Evolutionary conservation across 176 grass and related monocot genomes (phyloP).

Genomic region (Zea luxurians): DNA sequence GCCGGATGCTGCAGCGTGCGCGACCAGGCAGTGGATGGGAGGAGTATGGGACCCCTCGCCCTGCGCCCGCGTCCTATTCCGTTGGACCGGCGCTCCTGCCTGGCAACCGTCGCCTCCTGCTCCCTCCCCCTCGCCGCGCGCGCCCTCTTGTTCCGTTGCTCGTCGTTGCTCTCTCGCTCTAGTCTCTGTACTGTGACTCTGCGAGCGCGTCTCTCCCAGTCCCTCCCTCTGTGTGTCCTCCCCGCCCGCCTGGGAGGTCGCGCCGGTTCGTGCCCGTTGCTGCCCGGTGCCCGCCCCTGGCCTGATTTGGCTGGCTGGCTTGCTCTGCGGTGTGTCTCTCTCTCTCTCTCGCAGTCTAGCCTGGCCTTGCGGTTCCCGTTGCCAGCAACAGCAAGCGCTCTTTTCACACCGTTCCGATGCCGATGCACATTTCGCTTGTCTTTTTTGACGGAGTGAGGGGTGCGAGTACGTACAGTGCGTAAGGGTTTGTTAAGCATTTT

Average conservation of each 20-base stretch:
- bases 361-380: not conserved
- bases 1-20: not conserved
- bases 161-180: not conserved
- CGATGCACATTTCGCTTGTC: slow-evolving; percentile 31
- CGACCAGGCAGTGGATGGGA: not conserved
- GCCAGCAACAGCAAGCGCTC: slow-evolving; percentile 31
- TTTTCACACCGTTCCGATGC: slow-evolving; percentile 31
- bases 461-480: no score
- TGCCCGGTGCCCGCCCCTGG: not conserved
- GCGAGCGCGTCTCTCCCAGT: no score
- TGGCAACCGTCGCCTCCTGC: slow-evolving; percentile 33
- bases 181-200: no score
- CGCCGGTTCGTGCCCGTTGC: slow-evolving; percentile 26
- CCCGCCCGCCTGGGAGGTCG: not conserved
- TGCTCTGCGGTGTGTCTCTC: not conserved
- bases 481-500: no score
- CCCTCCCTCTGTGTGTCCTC: not conserved
- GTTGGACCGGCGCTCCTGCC: slow-evolving; percentile 10
- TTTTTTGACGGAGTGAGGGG: not conserved
- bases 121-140: slow-evolving; percentile 10
- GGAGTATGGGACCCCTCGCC: no score
- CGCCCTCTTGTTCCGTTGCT: slow-evolving; percentile 34
- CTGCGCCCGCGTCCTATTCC: not conserved
- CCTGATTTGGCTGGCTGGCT: not conserved
- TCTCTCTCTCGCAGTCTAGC: not conserved